Evolutionary conservation across 176 grass and related monocot genomes (phyloP).

Genomic region (Phyllostachys edulis): DNA sequence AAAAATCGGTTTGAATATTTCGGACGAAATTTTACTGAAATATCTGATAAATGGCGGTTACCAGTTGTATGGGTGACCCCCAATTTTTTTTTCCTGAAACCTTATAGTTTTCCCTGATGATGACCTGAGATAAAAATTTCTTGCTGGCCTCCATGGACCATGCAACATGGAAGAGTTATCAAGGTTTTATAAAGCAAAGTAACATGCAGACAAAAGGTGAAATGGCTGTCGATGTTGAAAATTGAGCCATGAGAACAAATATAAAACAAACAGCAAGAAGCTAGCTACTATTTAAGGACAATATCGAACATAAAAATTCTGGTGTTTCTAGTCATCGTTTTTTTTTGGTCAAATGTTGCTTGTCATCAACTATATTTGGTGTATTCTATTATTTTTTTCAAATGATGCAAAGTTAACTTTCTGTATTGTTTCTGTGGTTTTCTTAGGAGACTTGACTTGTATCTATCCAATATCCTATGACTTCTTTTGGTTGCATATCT

Average conservation of each 20-base stretch:
- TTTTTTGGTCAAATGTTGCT: background rate
- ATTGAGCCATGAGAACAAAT: background rate
- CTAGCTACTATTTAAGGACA: background rate
- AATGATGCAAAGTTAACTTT: constrained; percentile 22
- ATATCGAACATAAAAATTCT: background rate
- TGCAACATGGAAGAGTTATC: background rate
- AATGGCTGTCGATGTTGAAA: background rate
- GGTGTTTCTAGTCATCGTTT: background rate
- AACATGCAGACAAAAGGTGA: background rate
- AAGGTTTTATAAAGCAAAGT: background rate
- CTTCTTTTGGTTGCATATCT: constrained; percentile 23
- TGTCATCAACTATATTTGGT: background rate
- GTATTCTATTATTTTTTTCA: background rate
- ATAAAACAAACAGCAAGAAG: background rate
- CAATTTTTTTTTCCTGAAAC: background rate
- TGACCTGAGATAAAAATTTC: background rate
- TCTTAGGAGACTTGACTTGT: background rate
- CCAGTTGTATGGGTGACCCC: background rate
- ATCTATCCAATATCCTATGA: constrained; percentile 9
- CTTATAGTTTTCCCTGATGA: background rate
- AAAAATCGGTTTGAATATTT: background rate
- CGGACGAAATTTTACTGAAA: background rate
- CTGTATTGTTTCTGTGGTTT: constrained; percentile 7
- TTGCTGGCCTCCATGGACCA: background rate
- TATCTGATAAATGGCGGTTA: background rate